Evolutionary conservation across 352 stramenopile genomes (phyloP), one percentile per base, ranked within the genome.

Genomic region (Pythium vanterpoolii): DNA sequence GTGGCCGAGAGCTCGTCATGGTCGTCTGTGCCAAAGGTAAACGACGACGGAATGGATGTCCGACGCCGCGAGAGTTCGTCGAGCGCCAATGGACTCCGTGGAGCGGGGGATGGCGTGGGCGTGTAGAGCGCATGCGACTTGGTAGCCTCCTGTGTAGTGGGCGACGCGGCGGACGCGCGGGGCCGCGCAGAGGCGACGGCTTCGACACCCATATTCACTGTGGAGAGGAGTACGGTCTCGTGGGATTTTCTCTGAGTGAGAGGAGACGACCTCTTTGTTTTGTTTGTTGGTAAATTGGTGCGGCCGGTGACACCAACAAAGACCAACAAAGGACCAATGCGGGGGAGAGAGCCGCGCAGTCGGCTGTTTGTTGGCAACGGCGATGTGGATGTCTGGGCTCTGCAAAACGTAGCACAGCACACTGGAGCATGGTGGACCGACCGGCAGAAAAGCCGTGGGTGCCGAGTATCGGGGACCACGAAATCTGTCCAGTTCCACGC

Each of bases 1-100:
- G 56, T 33, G 21, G 56, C 16, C 23, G 68, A 56, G 7, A 53
- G 16, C 18, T 60, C 38, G 19, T 31, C 53, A 48, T 36, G 14
- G 2, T 47, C 54, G 53, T 70, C 55, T 0, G 50, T 56, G 31
- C 63, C 67, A 56, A 71, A 75, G 10, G 72, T 72, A 57, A 87
- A 89, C 7, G 73, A 80, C 50, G 76, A 72, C 31, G 81, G 81
- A 52, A 90, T 87, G 36, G 78, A 89, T 21, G 81, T 86, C 31
- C 80, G 80, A 1, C 80, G 77, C 0, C 76, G 70, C 11, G 70
- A 23, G 31, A 60, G 53, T 30, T 62, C 53, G 0, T 44, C 53
- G 40, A 60, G 19, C 21, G 49, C 16, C 33, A 31, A 23, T 10
- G 53, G 53, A 44, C 53, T 39, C 28, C 21, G 47, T 57, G 38